Evolutionary conservation across 208 protist species (phyloP), one percentile per base, ranked within the genome.

Genomic region (Trypanosoma mega): DNA sequence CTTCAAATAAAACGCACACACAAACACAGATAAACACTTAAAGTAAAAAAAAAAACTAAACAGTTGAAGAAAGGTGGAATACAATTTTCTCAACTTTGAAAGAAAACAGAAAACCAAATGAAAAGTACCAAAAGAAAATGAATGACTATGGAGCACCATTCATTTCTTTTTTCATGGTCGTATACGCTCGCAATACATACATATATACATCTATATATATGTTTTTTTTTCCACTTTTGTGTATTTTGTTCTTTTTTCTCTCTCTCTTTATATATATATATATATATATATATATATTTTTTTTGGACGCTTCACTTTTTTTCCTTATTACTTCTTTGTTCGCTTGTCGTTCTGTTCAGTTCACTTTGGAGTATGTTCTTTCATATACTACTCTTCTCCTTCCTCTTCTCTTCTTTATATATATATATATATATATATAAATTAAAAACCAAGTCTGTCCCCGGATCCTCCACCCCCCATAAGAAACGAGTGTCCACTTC

Each of bases 401-500:
- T 24, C 18, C 36, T 29, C 18, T 20, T 56, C 16, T 54, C n/a
- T n/a, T n/a, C n/a, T n/a, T n/a, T n/a, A n/a, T n/a, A n/a, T n/a
- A n/a, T n/a, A n/a, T n/a, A n/a, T n/a, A n/a, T n/a, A n/a, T n/a
- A n/a, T n/a, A n/a, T n/a, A n/a, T n/a, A n/a, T n/a, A n/a, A n/a
- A n/a, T n/a, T n/a, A n/a, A n/a, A n/a, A n/a, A n/a, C n/a, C n/a
- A n/a, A n/a, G n/a, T n/a, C n/a, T n/a, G n/a, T n/a, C n/a, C n/a
- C n/a, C n/a, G n/a, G n/a, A 24, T 16, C 26, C 24, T 9, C 9
- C 29, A 33, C 50, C 21, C 2, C 57, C 57, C n/a, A 59, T 9
- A 2, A 72, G 56, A 18, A 59, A 56, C 16, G 55, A 14, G 41
- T 31, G 12, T 12, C 65, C 36, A 9, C 24, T 58, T 8, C 31